phyloP scores from a whole-genome alignment of 805 yeast genomes.

The Ogataea ramenticola region DNA sequence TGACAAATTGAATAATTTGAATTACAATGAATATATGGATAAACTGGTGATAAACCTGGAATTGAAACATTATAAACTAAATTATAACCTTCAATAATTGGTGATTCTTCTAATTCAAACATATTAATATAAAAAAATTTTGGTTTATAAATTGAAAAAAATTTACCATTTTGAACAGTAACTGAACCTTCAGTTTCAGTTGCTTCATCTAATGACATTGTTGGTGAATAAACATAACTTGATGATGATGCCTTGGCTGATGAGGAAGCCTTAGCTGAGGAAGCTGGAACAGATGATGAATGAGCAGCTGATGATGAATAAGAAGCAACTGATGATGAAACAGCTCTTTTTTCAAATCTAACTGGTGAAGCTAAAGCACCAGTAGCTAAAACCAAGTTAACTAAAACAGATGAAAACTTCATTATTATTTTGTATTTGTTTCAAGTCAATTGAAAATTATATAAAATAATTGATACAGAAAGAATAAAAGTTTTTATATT shows the following conservation, averaged over 20 bases:
- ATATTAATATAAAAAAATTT: slow-evolving; percentile 48
- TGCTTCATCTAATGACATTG: neutral
- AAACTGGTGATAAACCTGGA: slow-evolving; percentile 60
- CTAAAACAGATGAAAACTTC: neutral
- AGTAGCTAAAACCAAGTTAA: slow-evolving; percentile 8
- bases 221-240: neutral
- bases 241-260: too few species aligned
- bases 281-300: neutral
- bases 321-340: slow-evolving; percentile 1
- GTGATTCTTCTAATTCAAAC: slow-evolving; percentile 45
- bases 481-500: too few species aligned
- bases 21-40: slow-evolving; percentile 51
- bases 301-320: neutral
- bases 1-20: slow-evolving; percentile 48
- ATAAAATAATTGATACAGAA: too few species aligned
- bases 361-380: slow-evolving; percentile 5
- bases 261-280: slow-evolving; percentile 10
- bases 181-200: neutral
- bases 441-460: too few species aligned
- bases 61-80: slow-evolving; percentile 47
- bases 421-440: neutral
- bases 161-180: neutral
- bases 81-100: slow-evolving; percentile 43
- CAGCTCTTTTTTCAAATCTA: neutral
- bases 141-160: slow-evolving; percentile 36